Base-by-base conservation (phyloP, 768 basidiomycete species). In the Suillus americanus region DNA sequence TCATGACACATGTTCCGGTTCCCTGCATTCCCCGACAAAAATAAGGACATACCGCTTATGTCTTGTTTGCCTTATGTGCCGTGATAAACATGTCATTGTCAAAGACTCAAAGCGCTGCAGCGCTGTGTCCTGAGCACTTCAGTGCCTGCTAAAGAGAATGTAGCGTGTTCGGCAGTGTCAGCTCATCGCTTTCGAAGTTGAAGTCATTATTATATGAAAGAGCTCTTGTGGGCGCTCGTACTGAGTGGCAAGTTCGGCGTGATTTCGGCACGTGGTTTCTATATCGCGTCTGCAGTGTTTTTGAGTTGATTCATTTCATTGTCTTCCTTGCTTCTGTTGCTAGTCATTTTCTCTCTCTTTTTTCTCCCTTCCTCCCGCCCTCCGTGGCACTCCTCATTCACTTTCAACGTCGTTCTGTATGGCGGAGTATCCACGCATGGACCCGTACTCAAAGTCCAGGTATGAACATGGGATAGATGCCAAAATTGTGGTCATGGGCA, bases 401-500 rank as follows among this genome's bases (percentile, higher is more conserved):
- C 66, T 69, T 66, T 72, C 66, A 67, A 37, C 72, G 66, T 65
- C 68, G 66, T 69, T 67, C 66, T 65, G 73, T 71, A 89, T 88
- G 88, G 79, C 83, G 69, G 84, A 86, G 70, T 85, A 85, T 76
- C 78, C 81, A 60, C 78, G 77, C 73, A 81, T 87, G 80, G 88
- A 90, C 77, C 88, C 87, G 57, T 90, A 89, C 77, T 78, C 82
- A 60, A 77, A 84, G 75, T 83, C 87, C 74, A 83, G 87, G 78
- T 91, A 88, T 76, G 91, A 93, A 73, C 88, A 89, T 69, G 91
- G 91, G 70, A 84, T 96, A 77, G 94, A 97, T 82, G 92, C 91
- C 76, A 96, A 96, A 86, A 92, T 96, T 76, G 94, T 97, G 74
- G 87, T 97, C 71, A 94, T 95, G 91, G 94, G 92, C 81, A 94